Evolutionary conservation across 257 asterid genomes (phyloP), one percentile per base, ranked within the genome.

Genomic region (Salvia miltiorrhiza): DNA sequence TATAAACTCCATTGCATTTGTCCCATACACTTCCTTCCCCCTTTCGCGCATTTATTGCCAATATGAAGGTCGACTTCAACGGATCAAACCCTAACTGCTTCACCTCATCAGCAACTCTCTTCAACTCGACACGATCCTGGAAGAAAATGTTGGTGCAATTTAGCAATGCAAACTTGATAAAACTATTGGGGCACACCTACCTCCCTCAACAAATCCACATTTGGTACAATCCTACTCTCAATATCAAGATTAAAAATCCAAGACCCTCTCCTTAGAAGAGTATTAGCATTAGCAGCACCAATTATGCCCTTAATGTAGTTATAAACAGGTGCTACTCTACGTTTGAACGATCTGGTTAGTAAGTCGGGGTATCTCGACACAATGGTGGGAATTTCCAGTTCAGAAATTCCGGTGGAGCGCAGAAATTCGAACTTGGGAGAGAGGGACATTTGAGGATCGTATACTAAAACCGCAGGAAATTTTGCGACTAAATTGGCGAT

Each of bases 341-440:
- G 57, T 28, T 79, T 56, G 58, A 63, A 13, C 44, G 78, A 67
- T 32, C 45, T 62, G 3, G 14, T 1, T 33, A 79, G 40, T 12
- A 71, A 48, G 7, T 4, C 1, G 10, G 80, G 71, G 67, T 23
- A 12, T 11, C 37, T 41, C 5, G 66, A 40, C 33, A 75, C 8
- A 62, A 44, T 32, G 7, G 17, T 41, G 2, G 50, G n/a, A 14
- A 57, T 8, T 17, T 67, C 83, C 11, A 14, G 0, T 23, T 72
- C 28, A 5, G 77, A 32, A 11, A 49, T 19, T 9, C 84, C 78
- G 9, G 55, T 20, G 1, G 45, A 69, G 44, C 40, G 61, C 64
- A 40, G 10, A 23, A 50, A 69, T 4, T 77, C 79, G 6, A 77
- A 59, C 58, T 70, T 80, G 11, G 82, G 79, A 64, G 59, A 26